Evolutionary conservation across 1,139 yeast genomes (phyloP).

Genomic region (Candida buenavistaensis): DNA sequence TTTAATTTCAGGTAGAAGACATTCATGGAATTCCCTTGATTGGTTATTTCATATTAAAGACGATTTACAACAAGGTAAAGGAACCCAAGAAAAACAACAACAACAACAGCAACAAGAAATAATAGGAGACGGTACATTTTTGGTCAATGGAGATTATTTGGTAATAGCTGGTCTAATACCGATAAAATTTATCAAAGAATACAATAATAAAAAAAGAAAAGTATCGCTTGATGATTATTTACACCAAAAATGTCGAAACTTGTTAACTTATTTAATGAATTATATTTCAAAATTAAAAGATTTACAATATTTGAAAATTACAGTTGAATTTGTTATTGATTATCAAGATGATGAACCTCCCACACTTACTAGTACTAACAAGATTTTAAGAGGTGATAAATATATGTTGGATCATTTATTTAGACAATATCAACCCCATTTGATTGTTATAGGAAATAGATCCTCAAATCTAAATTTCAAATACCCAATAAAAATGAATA

Average conservation of each 20-base stretch:
- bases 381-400: conserved; percentile 27
- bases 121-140: conserved; percentile 20
- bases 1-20: conserved; percentile 41
- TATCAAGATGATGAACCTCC: conserved; percentile 11
- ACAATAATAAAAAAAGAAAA: conserved; percentile 14
- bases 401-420: conserved; percentile 37
- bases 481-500: conserved; percentile 36
- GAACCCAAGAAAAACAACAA: not conserved
- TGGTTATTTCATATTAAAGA: conserved; percentile 31
- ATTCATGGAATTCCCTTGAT: conserved; percentile 47
- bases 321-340: conserved; percentile 53
- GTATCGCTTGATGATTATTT: conserved; percentile 29
- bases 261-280: conserved; percentile 39
- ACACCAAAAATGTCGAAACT: conserved; percentile 37
- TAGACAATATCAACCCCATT: conserved; percentile 43
- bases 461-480: conserved; percentile 44
- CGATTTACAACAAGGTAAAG: conserved; percentile 7
- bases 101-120: too few species aligned
- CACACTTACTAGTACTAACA: conserved; percentile 4
- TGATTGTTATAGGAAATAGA: conserved; percentile 41
- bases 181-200: conserved; percentile 22
- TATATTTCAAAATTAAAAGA: conserved; percentile 15
- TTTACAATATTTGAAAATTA: conserved; percentile 42
- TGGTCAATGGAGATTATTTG: conserved; percentile 41
- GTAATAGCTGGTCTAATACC: conserved; percentile 44